These are phyloP conservation scores for Eucalyptus pauciflora DNA, from an alignment of 345 rosid species.

Conservation along the genomic window DNA sequence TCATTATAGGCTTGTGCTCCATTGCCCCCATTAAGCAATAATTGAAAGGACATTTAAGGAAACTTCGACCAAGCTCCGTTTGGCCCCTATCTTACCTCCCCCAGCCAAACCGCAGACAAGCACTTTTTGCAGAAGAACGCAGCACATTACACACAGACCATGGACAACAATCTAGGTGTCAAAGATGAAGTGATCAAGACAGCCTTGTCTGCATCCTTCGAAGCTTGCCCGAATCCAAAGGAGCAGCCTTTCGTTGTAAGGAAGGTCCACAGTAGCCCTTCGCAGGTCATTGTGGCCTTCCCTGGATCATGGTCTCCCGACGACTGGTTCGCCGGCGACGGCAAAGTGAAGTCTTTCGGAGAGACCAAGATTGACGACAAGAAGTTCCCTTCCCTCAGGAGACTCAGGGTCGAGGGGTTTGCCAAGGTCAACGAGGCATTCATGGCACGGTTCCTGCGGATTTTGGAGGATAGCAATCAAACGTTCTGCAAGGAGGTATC, in stretches of 20 bases:
- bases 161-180: not conserved
- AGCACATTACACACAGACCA: not conserved
- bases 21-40: no score
- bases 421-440: conserved; percentile 45
- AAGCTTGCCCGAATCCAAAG: conserved; percentile 9
- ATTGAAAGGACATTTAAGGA: no score
- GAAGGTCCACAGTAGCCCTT: not conserved
- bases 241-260: conserved; percentile 2
- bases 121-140: no score
- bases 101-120: no score
- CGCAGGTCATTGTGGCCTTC: conserved; percentile 5
- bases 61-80: no score
- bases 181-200: conserved; percentile 19
- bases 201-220: conserved; percentile 9
- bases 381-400: conserved; percentile 40
- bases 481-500: conserved; percentile 23
- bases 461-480: not conserved
- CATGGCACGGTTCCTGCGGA: conserved; percentile 7
- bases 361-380: conserved; percentile 15
- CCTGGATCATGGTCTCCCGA: conserved; percentile 6
- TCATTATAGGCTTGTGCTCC: no score
- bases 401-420: conserved; percentile 1
- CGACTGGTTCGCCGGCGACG: conserved; percentile 15
- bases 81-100: no score
- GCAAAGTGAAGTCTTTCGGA: conserved; percentile 21